A percentile compares a stretch with the other conserved stretches of the same genome.
Evolutionary conservation across 345 rosid species (phyloP).

Genomic region (Xanthoceras sorbifolium): DNA sequence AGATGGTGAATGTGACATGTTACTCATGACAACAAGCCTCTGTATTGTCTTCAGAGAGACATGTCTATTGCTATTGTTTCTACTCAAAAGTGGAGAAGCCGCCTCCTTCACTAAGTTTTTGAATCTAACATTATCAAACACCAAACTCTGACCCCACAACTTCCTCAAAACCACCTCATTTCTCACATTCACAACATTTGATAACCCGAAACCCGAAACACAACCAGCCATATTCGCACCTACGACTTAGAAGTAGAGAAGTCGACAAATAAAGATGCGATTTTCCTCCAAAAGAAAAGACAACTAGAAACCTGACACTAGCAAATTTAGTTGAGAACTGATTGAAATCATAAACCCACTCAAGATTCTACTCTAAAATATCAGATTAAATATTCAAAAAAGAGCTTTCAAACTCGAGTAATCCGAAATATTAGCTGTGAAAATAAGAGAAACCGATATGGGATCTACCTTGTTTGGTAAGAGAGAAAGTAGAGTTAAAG

Average conservation of each 20-base stretch:
- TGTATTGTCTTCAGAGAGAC: constrained; percentile 33
- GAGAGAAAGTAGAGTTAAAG: background rate
- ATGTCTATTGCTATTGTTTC: constrained; percentile 21
- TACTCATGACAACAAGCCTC: constrained; percentile 37
- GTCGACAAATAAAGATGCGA: constrained; percentile 33
- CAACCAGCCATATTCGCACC: constrained; percentile 46
- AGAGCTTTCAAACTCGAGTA: background rate
- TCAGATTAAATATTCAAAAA: background rate
- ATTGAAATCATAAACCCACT: background rate
- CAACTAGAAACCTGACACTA: background rate
- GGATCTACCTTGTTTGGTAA: constrained; percentile 6
- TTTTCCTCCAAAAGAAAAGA: background rate
- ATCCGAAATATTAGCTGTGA: background rate
- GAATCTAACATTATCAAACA: constrained; percentile 8
- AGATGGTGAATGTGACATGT: constrained; percentile 38
- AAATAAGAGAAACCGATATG: background rate
- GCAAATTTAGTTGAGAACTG: background rate
- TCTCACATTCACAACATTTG: constrained; percentile 28
- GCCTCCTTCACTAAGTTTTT: constrained; percentile 18
- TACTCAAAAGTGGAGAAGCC: constrained; percentile 2
- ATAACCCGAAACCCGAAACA: constrained; percentile 36
- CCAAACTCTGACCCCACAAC: constrained; percentile 30
- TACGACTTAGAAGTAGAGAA: constrained; percentile 19
- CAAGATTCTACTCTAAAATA: background rate
- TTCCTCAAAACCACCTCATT: constrained; percentile 29